Evolutionary conservation across 805 yeast species (phyloP), one percentile per base, ranked within the genome.

Genomic region (Candida suzukii): DNA sequence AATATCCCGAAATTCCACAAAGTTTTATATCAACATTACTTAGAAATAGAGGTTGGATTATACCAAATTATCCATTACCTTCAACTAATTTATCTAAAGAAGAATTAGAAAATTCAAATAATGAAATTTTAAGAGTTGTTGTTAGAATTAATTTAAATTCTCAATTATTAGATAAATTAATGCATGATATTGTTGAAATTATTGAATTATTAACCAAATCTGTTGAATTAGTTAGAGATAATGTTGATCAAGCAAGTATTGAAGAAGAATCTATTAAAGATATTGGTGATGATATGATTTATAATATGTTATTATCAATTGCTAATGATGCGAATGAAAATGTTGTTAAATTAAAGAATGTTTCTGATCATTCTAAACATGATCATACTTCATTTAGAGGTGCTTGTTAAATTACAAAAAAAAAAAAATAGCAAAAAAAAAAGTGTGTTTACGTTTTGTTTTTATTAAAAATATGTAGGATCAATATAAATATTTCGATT

Each of bases 61-160:
- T 88, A 48, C 95, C 96, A 49, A 88, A 88, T 68, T 88, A 88
- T 63, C 86, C 83, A 46, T 71, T 88, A 51, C 95, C 96, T 24
- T 52, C 51, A 12, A 48, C 62, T 2, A 21, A 20, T 17, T 67
- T 71, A 17, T 53, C 58, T 27, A 78, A 80, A 35, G 72, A 69
- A 41, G 68, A 73, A 42, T 59, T 60, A 36, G 44, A 38, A 2
- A 64, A 64, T 12, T 39, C 42, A 13, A 60, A 56, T 35, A 68
- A 61, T 45, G 95, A 90, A 63, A 83, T 88, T 44, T 69, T 88
- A 47, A 76, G 97, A 55, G 86, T 90, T 21, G 96, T 88, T 13
- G 88, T 86, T 40, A 75, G 95, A 53, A 74, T 73, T 49, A 78
- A 82, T 41, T 66, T 88, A 58, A 71, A 83, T 37, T 66, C 81